Evolutionary conservation across 2,329 filamentous ascomycete species (phyloP), one percentile per base, ranked within the genome.

Genomic region (Arachnopeziza araneosa): DNA sequence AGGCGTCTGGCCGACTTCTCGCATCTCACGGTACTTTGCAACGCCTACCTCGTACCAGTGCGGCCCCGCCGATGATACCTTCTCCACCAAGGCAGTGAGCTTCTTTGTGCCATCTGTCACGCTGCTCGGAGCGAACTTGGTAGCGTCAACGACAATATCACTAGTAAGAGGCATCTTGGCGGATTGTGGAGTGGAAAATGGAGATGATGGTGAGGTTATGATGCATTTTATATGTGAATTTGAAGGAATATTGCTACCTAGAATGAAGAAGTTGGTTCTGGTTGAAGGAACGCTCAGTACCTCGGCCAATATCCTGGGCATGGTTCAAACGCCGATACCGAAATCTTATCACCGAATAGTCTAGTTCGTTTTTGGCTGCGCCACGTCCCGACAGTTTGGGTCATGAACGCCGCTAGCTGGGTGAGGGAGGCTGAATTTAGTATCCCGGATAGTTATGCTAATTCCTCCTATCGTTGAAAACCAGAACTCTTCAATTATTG

Each of bases 21-120:
- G 74, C 77, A 84, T 80, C 64, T 80, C 73, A 4, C 83, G 77
- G 67, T 83, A 85, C 65, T 77, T 78, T 14, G 75, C 73, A 8
- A 80, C 79, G 9, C 82, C 82, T 48, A 83, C 79, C 68, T 83
- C 78, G 50, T 76, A 82, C 81, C 81, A 83, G 64, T 76, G 74
- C 2, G 79, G 79, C 0, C 74, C 76, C n/a, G 71, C 69, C 17
- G 73, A 72, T 2, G 59, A 26, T 2, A 49, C 61, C 23, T 58
- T 50, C 12, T 63, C 63, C 17, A 70, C 68, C 6, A 70, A 66
- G 17, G 75, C 69, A 61, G 82, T 83, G 65, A 79, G 73, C 14
- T 74, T 70, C 14, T 73, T 64, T 0, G 78, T 79, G 60, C 78
- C 68, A 49, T 76, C 67, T 32, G 75, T 65, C 22, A 76, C 72